Conservation (phyloP, 192 early-diverging fungal species). For the Backusella australiensis region DNA sequence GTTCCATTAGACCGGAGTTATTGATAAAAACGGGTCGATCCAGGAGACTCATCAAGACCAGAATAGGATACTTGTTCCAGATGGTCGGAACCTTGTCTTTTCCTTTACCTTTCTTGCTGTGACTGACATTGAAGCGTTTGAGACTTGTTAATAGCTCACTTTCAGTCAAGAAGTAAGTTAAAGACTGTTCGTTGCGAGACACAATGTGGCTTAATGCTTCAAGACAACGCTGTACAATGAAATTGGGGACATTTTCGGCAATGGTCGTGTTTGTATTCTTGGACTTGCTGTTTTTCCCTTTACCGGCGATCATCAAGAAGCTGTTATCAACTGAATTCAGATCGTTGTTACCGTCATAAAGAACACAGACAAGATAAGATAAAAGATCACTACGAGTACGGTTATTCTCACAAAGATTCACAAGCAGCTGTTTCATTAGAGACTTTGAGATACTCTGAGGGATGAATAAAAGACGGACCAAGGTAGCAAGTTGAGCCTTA, state of each 20-base stretch:
- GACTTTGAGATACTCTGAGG: conserved; percentile 73
- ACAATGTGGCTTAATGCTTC: conserved; percentile 83
- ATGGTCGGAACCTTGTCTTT: conserved; percentile 52
- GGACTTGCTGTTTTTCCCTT: conserved; percentile 49
- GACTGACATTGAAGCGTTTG: conserved; percentile 38
- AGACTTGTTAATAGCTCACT: conserved; percentile 57
- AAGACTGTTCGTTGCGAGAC: conserved; percentile 70
- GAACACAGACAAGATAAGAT: conserved; percentile 79
- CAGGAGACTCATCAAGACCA: conserved; percentile 80
- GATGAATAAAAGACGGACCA: conserved; percentile 85
- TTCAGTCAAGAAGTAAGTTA: conserved; percentile 76
- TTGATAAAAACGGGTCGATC: conserved; percentile 81
- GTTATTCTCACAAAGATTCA: conserved; percentile 88
- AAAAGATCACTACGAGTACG: conserved; percentile 83
- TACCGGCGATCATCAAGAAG: conserved; percentile 70
- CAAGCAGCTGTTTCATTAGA: conserved; percentile 64
- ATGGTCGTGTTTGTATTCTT: conserved; percentile 19
- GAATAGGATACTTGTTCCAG: conserved; percentile 63
- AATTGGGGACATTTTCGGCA: conserved; percentile 74
- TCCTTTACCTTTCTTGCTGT: conserved; percentile 67
- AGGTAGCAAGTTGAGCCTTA: conserved; percentile 71
- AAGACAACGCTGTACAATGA: conserved; percentile 88
- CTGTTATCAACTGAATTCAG: conserved; percentile 73
- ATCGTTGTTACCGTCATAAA: conserved; percentile 80
- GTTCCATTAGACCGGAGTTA: conserved; percentile 81